phyloP scores from a whole-genome alignment of 164 flowering plant genomes.

The Aristolochia fimbriata region DNA sequence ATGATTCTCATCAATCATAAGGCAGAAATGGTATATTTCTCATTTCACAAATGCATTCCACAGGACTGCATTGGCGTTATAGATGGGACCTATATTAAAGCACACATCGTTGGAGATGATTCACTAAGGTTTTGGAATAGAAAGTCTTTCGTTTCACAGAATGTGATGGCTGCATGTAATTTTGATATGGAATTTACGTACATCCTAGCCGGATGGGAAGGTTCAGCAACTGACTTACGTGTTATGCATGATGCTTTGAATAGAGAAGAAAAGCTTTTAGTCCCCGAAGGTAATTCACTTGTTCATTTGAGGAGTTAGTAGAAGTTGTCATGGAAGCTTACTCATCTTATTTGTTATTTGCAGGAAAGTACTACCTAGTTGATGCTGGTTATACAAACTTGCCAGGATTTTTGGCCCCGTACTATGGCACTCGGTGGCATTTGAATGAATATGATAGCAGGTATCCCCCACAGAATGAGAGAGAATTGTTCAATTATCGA shows the following conservation, averaged over 20 bases:
- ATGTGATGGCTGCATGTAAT: conserved; percentile 6
- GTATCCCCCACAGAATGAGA: background rate
- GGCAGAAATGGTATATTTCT: background rate
- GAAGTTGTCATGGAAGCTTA: background rate
- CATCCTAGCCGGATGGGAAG: conserved; percentile 11
- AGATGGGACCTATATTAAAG: conserved; percentile 4
- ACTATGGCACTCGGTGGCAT: background rate
- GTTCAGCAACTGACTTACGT: conserved; percentile 2
- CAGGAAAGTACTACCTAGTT: conserved; percentile 66
- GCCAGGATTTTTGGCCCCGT: conserved; percentile 56
- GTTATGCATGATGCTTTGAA: conserved; percentile 9
- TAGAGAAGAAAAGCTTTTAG: conserved; percentile 12
- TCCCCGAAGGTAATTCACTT: conserved; percentile 36
- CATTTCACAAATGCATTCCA: background rate
- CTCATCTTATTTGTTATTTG: conserved; percentile 5
- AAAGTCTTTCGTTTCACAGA: conserved; percentile 5
- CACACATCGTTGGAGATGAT: background rate
- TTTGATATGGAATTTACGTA: conserved; percentile 5
- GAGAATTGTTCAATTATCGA: conserved; percentile 1
- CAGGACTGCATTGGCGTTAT: conserved; percentile 4
- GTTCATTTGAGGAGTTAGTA: background rate
- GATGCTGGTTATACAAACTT: conserved; percentile 42
- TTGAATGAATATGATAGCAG: conserved; percentile 1
- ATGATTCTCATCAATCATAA: background rate
- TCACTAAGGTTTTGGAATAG: conserved; percentile 1